Base-by-base conservation (phyloP, 2,329 filamentous ascomycete genomes). In the Simplicillium aogashimaense region DNA sequence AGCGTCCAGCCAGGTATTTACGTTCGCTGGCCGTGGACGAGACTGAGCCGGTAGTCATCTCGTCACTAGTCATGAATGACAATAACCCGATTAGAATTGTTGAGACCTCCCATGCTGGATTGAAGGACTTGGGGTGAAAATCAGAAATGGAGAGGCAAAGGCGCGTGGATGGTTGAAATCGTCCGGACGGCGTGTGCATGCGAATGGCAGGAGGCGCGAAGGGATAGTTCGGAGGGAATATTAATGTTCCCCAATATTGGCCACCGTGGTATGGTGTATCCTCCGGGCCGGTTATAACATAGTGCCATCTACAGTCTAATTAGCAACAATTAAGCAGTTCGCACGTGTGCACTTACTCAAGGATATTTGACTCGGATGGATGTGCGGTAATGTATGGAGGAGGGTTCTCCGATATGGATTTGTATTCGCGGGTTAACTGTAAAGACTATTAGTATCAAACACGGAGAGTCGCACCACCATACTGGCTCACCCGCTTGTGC, bases 1-100 rank as follows among this genome's bases (percentile, higher is more conserved):
- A 86, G 46, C 85, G 75, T 17, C 74, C 72, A 0, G 92, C 88
- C 37, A 88, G 78, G 52, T 82, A 75, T 58, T 78, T 83, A 45
- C 90, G 78, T 67, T 97, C 89, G 3, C 75, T 69, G 37, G 86
- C 76, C 0, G 78, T 83, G 14, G 81, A 86, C 6, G 82, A 81
- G 25, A 98, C 78, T 25, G 83, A 89, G 2, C 92, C 92, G 0
- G 92, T 97, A 0, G 92, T 98, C 84, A 97, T 95, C 67, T 98
- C 92, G 57, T 98, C 90, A 49, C 86, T 87, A 3, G 90, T 97
- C 92, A 98, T 98, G 64, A 98, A 98, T 31, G 85, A 94, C 46
- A 97, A 70, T 20, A 98, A 75, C 9, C 92, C 92, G 41, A 94
- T 94, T 13, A 98, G 69, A 48, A 98, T 98, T 1, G 92, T 98